A percentile compares a stretch with the other conserved stretches of the same genome.
Conservation (phyloP, 768 basidiomycete genomes). For the Hypholoma fasciculare region DNA sequence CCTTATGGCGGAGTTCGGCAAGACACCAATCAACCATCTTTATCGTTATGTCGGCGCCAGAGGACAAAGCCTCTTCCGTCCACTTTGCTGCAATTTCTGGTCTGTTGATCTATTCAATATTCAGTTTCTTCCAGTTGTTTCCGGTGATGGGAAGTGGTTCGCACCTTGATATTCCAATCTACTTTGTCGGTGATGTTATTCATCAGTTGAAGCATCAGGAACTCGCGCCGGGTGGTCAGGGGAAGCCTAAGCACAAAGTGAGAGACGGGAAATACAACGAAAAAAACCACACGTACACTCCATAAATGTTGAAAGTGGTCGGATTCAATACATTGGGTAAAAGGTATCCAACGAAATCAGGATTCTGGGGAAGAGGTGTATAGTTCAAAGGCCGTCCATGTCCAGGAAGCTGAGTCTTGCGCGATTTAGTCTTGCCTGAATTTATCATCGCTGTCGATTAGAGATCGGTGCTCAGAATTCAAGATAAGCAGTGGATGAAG, state of each 20-base stretch:
- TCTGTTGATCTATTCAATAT: slow-evolving; percentile 20
- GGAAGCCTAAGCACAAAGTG: slow-evolving; percentile 11
- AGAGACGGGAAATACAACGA: too few relatives aligned
- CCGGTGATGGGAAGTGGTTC: background rate
- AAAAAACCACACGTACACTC: too few relatives aligned
- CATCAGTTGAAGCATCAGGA: slow-evolving; percentile 36
- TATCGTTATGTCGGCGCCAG: slow-evolving; percentile 20
- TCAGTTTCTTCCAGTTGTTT: background rate
- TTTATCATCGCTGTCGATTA: too few relatives aligned
- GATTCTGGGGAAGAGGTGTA: slow-evolving; percentile 5
- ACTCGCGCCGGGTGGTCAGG: slow-evolving; percentile 29
- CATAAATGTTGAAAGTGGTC: too few relatives aligned
- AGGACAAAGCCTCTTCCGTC: slow-evolving; percentile 21
- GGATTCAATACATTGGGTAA: too few relatives aligned
- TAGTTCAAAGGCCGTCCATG: slow-evolving; percentile 28
- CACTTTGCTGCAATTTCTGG: slow-evolving; percentile 23
- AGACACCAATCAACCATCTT: slow-evolving; percentile 27
- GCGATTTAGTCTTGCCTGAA: background rate
- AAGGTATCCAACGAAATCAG: background rate
- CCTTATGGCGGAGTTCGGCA: slow-evolving; percentile 26
- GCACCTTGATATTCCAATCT: slow-evolving; percentile 32
- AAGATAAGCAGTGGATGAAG: too few relatives aligned
- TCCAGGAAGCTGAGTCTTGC: slow-evolving; percentile 21
- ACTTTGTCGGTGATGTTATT: slow-evolving; percentile 34
- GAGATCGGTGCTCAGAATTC: too few relatives aligned